phyloP scores from a whole-genome alignment of 345 rosid species.

The Noccaea caerulescens region DNA sequence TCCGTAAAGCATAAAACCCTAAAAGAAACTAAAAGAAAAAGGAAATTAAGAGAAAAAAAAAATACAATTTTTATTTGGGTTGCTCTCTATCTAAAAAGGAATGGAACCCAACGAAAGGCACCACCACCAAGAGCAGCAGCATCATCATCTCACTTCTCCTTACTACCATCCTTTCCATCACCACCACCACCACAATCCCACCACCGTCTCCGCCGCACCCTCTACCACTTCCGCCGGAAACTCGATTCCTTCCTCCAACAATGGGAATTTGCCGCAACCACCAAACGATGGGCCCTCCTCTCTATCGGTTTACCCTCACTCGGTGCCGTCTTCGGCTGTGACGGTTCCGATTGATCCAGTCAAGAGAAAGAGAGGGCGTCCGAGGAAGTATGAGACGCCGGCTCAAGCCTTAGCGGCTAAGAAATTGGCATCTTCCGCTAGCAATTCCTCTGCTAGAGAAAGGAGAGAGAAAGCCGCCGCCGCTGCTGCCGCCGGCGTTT shows the following conservation, averaged over 20 bases:
- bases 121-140: slow-evolving; percentile 42
- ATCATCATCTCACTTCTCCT: slow-evolving; percentile 58
- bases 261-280: slow-evolving; percentile 63
- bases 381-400: slow-evolving; percentile 94
- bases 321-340: slow-evolving; percentile 69
- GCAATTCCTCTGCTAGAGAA: slow-evolving; percentile 50
- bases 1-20: slow-evolving; percentile 36
- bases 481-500: slow-evolving; percentile 31
- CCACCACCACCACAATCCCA: slow-evolving; percentile 34
- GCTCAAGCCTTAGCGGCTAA: slow-evolving; percentile 91
- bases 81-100: slow-evolving; percentile 46
- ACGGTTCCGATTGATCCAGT: slow-evolving; percentile 61
- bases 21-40: slow-evolving; percentile 35
- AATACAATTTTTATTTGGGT: slow-evolving; percentile 30
- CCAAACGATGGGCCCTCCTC: slow-evolving; percentile 43
- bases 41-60: slow-evolving; percentile 32
- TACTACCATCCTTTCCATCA: slow-evolving; percentile 40
- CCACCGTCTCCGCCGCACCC: slow-evolving; percentile 51
- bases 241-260: slow-evolving; percentile 54
- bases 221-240: slow-evolving; percentile 38
- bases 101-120: slow-evolving; percentile 75
- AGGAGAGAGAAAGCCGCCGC: slow-evolving; percentile 51
- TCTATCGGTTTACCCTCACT: slow-evolving; percentile 60
- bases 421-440: slow-evolving; percentile 64
- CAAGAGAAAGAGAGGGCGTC: slow-evolving; percentile 88